phyloP scores from a whole-genome alignment of 768 basidiomycete species.

The Mycena maculata region DNA sequence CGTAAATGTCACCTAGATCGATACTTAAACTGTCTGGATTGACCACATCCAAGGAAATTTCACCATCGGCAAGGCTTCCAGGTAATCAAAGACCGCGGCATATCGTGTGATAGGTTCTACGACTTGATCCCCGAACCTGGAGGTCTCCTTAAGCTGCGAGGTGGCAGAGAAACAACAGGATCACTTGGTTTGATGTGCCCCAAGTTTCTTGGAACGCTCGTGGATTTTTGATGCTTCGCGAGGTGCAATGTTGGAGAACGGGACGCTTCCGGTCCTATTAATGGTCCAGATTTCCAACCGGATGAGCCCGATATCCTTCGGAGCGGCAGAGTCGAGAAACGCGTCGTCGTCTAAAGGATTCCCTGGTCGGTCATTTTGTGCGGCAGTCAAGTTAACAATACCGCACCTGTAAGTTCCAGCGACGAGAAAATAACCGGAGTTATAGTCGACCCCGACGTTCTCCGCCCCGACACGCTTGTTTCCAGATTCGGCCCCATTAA shows the following conservation, averaged over 20 bases:
- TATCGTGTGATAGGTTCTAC: not conserved
- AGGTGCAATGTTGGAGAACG: not conserved
- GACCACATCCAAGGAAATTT: too few species aligned
- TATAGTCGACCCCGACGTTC: constrained; percentile 12
- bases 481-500: constrained; percentile 19
- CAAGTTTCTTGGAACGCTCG: constrained; percentile 31
- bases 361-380: not conserved
- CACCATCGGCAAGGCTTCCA: constrained; percentile 23
- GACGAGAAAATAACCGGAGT: constrained; percentile 25
- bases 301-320: constrained; percentile 28
- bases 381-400: not conserved
- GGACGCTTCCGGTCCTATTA: constrained; percentile 17
- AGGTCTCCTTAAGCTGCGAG: not conserved
- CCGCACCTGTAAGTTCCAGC: constrained; percentile 27
- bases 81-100: constrained; percentile 28
- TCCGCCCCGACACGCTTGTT: constrained; percentile 18
- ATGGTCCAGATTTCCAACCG: constrained; percentile 30
- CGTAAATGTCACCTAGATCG: constrained; percentile 23
- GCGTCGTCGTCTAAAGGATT: constrained; percentile 25
- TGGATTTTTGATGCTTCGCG: constrained; percentile 23
- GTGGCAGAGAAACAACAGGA: too few species aligned
- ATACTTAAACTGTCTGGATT: too few species aligned
- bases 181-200: constrained; percentile 28
- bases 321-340: constrained; percentile 10
- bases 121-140: constrained; percentile 19